Percentiles rank a stretch among this genome's conserved stretches.
phyloP scores from a whole-genome alignment of 2,329 filamentous ascomycete genomes.

The Diplodia mutila region DNA sequence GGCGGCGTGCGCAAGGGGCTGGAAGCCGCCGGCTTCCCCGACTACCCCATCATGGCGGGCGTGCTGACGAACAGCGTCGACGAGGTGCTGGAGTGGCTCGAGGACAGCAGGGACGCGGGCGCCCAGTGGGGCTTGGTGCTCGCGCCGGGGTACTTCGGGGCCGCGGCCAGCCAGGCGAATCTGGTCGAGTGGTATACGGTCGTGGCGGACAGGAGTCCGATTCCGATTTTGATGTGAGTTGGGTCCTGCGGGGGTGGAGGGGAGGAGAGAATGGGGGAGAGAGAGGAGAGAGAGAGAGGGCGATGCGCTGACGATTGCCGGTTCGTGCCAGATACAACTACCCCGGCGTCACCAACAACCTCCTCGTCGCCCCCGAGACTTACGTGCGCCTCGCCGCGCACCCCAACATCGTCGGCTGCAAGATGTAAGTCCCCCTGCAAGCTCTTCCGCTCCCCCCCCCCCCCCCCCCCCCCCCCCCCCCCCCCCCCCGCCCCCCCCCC shows the following conservation, averaged over 20 bases:
- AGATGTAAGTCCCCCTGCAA: constrained; percentile 50
- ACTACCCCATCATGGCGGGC: constrained; percentile 62
- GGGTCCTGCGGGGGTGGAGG: too few species aligned
- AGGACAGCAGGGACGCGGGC: constrained; percentile 55
- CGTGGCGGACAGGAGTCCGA: constrained; percentile 59
- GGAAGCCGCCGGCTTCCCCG: constrained; percentile 55
- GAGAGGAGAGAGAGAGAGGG: too few species aligned
- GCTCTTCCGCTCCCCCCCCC: background rate
- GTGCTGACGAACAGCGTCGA: constrained; percentile 62
- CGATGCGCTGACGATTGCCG: background rate
- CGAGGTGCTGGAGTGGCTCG: constrained; percentile 59
- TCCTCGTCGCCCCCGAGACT: constrained; percentile 58
- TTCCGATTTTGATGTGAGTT: constrained; percentile 62
- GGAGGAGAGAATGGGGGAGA: background rate
- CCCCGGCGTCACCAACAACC: constrained; percentile 66
- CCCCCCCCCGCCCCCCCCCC: background rate
- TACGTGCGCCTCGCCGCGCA: constrained; percentile 60
- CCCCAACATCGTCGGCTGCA: constrained; percentile 66
- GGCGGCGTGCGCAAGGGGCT: constrained; percentile 55
- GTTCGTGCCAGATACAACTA: constrained; percentile 56
- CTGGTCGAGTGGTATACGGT: constrained; percentile 54
- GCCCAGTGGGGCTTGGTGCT: constrained; percentile 62
- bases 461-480: background rate
- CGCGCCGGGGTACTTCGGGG: constrained; percentile 35
- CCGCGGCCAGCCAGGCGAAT: constrained; percentile 18